Base-by-base conservation (phyloP, 768 basidiomycete genomes). In the Lyophyllum decastes region DNA sequence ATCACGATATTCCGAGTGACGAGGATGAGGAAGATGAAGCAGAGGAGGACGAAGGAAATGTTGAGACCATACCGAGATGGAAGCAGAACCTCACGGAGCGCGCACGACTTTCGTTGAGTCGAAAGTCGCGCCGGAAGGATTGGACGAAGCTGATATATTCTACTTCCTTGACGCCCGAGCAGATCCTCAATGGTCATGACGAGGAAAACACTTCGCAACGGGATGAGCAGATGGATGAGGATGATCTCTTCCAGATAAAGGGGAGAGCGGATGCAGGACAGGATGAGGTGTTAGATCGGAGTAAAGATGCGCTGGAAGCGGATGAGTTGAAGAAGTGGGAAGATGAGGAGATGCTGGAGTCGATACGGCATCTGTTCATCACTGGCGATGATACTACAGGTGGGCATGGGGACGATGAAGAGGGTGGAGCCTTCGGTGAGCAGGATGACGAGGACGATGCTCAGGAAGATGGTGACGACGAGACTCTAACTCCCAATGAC, bases 101-200 rank as follows among this genome's bases (percentile, higher is more conserved):
- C 45, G 76, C 74, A 7, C 74, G 75, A 10, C 80, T 83, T 47
- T 71, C 79, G 2, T 74, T 77, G 8, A 70, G 76, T 1, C 75
- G 71, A 6, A 72, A 69, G 35, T 54, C 61, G 9, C 77, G 78
- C 35, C 78, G 80, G 58, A 85, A 82, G 64, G 86, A 96, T 68
- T 91, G 94, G 85, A 92, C 87, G 66, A 87, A 87, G 51, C 82
- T 96, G 46, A 92, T 98, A 52, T 98, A 98, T 70, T 78, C 80
- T 38, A 82, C 82, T 44, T 70, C 79, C 4, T 79, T 94, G 11
- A 82, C 88, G 3, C 89, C 94, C 0, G 79, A 82, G 54, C 80
- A 92, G 65, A 85, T 95, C 40, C 66, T 89, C 0, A 66, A 70
- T 1, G 83, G 82, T 7, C 69, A 74, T 10, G 62, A 66, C 3